Conservation (phyloP, 441 rosid genomes). For the Raphanus hybrid region DNA sequence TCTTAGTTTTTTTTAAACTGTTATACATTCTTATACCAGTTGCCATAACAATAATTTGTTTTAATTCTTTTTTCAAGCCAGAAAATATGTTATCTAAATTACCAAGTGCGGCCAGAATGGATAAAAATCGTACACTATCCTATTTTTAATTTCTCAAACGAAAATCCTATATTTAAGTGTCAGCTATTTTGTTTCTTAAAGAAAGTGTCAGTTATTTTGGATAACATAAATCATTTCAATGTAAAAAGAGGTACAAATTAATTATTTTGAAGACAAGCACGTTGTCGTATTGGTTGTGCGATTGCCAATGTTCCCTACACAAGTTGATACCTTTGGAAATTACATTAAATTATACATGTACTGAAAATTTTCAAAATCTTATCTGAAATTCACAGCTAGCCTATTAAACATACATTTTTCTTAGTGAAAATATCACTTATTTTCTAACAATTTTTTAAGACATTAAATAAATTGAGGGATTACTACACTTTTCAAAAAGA, state of each 20-base stretch:
- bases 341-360: constrained; percentile 3
- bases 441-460: no score
- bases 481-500: background rate
- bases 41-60: no score
- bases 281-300: constrained; percentile 33
- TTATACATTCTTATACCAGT: no score
- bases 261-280: constrained; percentile 24
- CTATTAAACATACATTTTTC: background rate
- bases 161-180: background rate
- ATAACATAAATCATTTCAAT: constrained; percentile 21
- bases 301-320: constrained; percentile 32
- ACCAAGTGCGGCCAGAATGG: constrained; percentile 7
- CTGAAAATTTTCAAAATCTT: background rate
- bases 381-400: constrained; percentile 8
- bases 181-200: constrained; percentile 9
- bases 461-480: background rate
- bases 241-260: constrained; percentile 9
- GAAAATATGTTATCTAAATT: background rate
- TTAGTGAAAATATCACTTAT: background rate
- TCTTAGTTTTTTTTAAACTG: no score
- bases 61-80: no score
- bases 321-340: constrained; percentile 26
- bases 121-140: background rate
- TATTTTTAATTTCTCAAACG: background rate
- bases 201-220: constrained; percentile 25